phyloP scores from a whole-genome alignment of 1,284 basidiomycete genomes.

The Sporisorium sorghi region DNA sequence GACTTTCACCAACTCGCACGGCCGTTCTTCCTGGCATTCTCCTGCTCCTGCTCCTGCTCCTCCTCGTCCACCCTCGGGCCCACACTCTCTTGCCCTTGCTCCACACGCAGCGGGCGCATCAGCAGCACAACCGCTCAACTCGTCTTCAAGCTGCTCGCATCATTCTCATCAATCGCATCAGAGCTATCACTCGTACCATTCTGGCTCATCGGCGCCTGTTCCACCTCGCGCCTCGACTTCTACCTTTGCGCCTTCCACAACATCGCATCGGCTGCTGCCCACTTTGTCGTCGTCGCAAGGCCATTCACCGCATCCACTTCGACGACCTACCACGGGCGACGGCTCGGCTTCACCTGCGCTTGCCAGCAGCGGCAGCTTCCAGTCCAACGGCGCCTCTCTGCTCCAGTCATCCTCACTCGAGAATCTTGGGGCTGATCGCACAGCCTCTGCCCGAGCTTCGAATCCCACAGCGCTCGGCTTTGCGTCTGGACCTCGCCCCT shows the following conservation, averaged over 20 bases:
- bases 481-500: constrained; percentile 7
- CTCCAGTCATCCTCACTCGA: constrained; percentile 18
- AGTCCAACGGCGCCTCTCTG: constrained; percentile 3
- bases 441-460: background rate
- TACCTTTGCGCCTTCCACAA: constrained; percentile 1
- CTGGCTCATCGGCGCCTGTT: constrained; percentile 5
- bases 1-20: constrained; percentile 5
- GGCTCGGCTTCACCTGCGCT: constrained; percentile 7
- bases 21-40: constrained; percentile 16
- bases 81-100: constrained; percentile 14
- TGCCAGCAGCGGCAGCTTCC: constrained; percentile 10
- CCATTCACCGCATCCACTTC: constrained; percentile 4
- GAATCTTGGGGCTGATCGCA: background rate
- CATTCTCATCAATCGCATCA: constrained; percentile 24
- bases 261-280: constrained; percentile 18
- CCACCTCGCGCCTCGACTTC: constrained; percentile 3
- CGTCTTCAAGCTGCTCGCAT: constrained; percentile 18
- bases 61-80: constrained; percentile 20
- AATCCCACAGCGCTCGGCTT: constrained; percentile 11
- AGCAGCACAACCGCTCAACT: background rate
- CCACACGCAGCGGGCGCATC: constrained; percentile 10
- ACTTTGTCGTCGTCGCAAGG: constrained; percentile 1
- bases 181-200: constrained; percentile 6
- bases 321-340: constrained; percentile 15
- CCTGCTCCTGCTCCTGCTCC: constrained; percentile 3